Base-by-base conservation (phyloP, 148 eudicot genomes). In the Persicaria tinctoria region DNA sequence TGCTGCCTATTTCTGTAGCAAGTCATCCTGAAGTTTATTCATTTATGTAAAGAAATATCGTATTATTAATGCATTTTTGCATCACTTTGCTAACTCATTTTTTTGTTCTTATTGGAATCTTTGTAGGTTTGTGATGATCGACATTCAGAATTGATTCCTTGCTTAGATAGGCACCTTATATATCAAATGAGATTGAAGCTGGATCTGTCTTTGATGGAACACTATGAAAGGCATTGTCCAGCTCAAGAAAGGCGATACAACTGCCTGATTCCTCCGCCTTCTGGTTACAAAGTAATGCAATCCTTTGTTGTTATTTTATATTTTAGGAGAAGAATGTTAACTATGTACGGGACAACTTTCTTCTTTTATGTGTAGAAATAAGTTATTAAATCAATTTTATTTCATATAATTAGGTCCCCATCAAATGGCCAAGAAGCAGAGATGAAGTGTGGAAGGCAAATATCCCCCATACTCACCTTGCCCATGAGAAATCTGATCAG, bases 361-460 rank as follows among this genome's bases (percentile, higher is more conserved):
- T 57, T 44, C 5, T 17, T 46, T 73, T 48, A 20, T 27, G n/a
- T 48, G 20, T 49, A 44, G 49, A 53, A 8, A 55, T 55, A 10
- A 38, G 47, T 12, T n/a, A 5, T 47, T 60, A 18, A 38, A 4
- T 56, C 4, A 2, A 20, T 74, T 74, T 62, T 5, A 16, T 75
- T 13, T 14, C 64, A 46, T 27, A 4, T 47, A 5, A 20, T 44
- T 49, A 75, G 77, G 56, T 75, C 27, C 77, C 77, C 13, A 75
- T 75, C 27, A 75, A 63, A 55, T 75, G 77, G 77, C 77, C 77
- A 18, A 63, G 44, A 18, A 75, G 77, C 56, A 75, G 77, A 63
- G 77, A 75, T 63, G 77, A 75, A 75, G 77, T 75, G 14, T 75
- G 77, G 77, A 75, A 62, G 55, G 77, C 77, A 49, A 75, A 75